Conservation (phyloP, 306 rosid species). For the Quercus cerris region DNA sequence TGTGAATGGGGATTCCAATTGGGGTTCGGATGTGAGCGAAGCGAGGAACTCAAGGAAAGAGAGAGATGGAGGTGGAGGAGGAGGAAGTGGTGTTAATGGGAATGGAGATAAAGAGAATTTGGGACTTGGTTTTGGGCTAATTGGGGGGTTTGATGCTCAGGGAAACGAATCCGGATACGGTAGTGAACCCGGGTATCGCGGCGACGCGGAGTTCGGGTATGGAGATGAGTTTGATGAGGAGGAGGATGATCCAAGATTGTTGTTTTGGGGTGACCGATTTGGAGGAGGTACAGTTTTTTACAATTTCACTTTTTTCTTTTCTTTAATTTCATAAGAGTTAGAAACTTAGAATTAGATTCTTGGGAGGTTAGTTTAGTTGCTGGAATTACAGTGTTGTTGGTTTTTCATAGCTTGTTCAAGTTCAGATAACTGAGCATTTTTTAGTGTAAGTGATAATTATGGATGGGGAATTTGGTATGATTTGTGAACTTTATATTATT, state of each 20-base stretch:
- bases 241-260: constrained; percentile 71
- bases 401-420: not conserved
- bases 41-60: constrained; percentile 77
- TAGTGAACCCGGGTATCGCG: constrained; percentile 98
- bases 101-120: constrained; percentile 70
- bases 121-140: constrained; percentile 58
- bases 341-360: not conserved
- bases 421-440: not conserved
- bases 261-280: constrained; percentile 75
- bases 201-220: constrained; percentile 95
- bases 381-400: not conserved
- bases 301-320: not conserved
- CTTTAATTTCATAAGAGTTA: not conserved
- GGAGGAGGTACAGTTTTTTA: constrained; percentile 53
- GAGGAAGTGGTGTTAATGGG: constrained; percentile 8
- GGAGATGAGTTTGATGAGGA: constrained; percentile 97
- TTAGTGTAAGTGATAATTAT: not conserved
- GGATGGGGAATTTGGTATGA: no score
- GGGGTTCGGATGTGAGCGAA: constrained; percentile 95
- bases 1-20: constrained; percentile 76
- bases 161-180: constrained; percentile 93
- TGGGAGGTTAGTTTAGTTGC: not conserved
- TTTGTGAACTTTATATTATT: no score
- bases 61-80: constrained; percentile 39
- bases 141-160: constrained; percentile 67